Evolutionary conservation across 2,329 filamentous ascomycete genomes (phyloP), one percentile per base, ranked within the genome.

Genomic region (Colletotrichum simmondsii): DNA sequence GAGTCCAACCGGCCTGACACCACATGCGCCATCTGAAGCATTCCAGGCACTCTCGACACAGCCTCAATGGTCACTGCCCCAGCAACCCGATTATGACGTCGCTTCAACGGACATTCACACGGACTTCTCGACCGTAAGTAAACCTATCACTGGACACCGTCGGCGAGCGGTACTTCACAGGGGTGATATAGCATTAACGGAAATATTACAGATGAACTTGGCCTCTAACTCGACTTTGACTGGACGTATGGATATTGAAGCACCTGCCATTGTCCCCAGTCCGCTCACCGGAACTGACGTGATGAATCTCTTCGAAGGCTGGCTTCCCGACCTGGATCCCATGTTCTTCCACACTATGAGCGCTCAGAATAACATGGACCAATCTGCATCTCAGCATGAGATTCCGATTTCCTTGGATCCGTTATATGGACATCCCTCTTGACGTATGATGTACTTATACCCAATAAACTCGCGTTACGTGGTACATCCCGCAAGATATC

Each of bases 291-390:
- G 77, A 4, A 79, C 75, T 10, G 77, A 79, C 32, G 75, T 79
- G 4, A 79, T 79, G 75, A 74, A 75, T 42, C 62, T 79, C 22
- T 79, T 78, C 56, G 77, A 75, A 24, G 76, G 73, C 12, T 72
- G 74, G 14, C 67, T 77, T 3, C 76, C 76, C 4, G 76, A 75
- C 12, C 60, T 77, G 16, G 76, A 78, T 63, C 74, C 77, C 8
- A 63, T 75, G 32, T 76, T 76, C 35, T 73, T 60, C 30, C 69
- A 65, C 11, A 62, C 58, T 6, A 14, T 61, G 7, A 7, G 37
- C 2, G 12, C n/a, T 14, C 68, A 66, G 22, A 46, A 42, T 22
- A 37, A 71, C 28, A 22, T 46, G 14, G 6, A 26, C 16, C 30
- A 26, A 14, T 7, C 16, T 7, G 11, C 32, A 1, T 37, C 22